Evolutionary conservation across 352 stramenopile genomes (phyloP).

Genomic region (Globisporangium mamillatum): DNA sequence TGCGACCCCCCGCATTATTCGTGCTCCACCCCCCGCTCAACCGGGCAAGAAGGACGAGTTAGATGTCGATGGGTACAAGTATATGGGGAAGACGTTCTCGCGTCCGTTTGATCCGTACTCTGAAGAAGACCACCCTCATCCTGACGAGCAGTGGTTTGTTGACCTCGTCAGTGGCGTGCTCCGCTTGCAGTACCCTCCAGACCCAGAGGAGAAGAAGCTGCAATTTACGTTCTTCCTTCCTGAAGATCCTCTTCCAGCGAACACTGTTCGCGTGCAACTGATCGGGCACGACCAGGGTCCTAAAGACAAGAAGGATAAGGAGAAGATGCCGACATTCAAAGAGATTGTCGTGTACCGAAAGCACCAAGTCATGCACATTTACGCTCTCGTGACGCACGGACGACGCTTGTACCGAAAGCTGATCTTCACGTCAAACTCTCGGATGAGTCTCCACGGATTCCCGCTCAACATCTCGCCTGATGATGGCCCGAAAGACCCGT

Average conservation of each 20-base stretch:
- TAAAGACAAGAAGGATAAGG: slow-evolving; percentile 70
- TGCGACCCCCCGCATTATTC: slow-evolving; percentile 41
- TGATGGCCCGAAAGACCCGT: slow-evolving; percentile 55
- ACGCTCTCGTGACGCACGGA: slow-evolving; percentile 96
- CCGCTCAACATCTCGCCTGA: slow-evolving; percentile 57
- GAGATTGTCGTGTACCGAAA: slow-evolving; percentile 95
- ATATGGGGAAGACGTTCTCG: slow-evolving; percentile 58
- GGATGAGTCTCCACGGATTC: slow-evolving; percentile 92
- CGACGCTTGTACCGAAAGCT: slow-evolving; percentile 95
- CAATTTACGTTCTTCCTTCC: slow-evolving; percentile 76
- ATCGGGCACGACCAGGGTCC: slow-evolving; percentile 66
- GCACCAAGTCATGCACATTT: slow-evolving; percentile 94
- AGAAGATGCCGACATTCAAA: slow-evolving; percentile 93
- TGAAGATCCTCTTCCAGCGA: slow-evolving; percentile 38
- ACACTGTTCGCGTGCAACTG: slow-evolving; percentile 47
- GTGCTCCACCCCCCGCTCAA: slow-evolving; percentile 18
- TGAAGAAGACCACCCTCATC: slow-evolving; percentile 66
- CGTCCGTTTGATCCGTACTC: slow-evolving; percentile 79
- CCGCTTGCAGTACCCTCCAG: slow-evolving; percentile 64
- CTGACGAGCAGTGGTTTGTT: slow-evolving; percentile 71
- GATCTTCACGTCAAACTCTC: slow-evolving; percentile 96
- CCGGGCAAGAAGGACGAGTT: slow-evolving; percentile 27
- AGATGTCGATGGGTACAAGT: slow-evolving; percentile 47
- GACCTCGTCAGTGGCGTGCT: slow-evolving; percentile 62
- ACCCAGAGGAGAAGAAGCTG: slow-evolving; percentile 80